phyloP scores from a whole-genome alignment of 129 eudicot genomes.

The Sambucus nigra region DNA sequence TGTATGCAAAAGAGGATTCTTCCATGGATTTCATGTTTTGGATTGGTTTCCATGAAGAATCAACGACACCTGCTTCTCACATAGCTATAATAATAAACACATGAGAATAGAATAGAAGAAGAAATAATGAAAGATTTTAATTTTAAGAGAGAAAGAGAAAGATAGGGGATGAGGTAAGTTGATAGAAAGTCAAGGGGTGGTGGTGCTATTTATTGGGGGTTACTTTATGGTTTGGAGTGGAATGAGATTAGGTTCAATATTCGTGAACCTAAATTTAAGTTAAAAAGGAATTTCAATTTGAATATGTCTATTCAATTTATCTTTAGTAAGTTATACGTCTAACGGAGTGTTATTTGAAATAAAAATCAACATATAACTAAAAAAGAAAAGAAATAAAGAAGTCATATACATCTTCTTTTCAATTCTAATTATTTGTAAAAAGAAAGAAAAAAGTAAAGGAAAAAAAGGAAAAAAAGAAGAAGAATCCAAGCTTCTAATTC shows the following conservation, averaged over 20 bases:
- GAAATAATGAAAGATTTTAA: too few relatives aligned
- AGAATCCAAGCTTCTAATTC: background rate
- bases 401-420: conserved; percentile 1
- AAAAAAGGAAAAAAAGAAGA: background rate
- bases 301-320: too few relatives aligned
- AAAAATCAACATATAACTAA: too few relatives aligned
- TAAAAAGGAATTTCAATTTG: too few relatives aligned
- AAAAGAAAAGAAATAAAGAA: too few relatives aligned
- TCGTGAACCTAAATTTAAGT: conserved; percentile 2
- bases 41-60: conserved; percentile 45
- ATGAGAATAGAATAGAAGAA: conserved; percentile 9
- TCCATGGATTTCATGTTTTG: conserved; percentile 16
- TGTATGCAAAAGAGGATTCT: too few relatives aligned
- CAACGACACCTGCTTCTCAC: conserved; percentile 41
- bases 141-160: conserved; percentile 20
- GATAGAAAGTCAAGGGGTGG: conserved; percentile 28
- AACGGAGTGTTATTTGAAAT: too few relatives aligned
- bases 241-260: conserved; percentile 18
- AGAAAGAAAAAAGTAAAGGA: background rate
- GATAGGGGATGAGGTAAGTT: conserved; percentile 24
- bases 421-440: conserved; percentile 12
- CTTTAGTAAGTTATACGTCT: too few relatives aligned
- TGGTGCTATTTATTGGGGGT: conserved; percentile 41
- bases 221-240: conserved; percentile 14
- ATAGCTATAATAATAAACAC: conserved; percentile 21